Evolutionary conservation across 768 basidiomycete genomes (phyloP).

Genomic region (Phanerochaete sordida): DNA sequence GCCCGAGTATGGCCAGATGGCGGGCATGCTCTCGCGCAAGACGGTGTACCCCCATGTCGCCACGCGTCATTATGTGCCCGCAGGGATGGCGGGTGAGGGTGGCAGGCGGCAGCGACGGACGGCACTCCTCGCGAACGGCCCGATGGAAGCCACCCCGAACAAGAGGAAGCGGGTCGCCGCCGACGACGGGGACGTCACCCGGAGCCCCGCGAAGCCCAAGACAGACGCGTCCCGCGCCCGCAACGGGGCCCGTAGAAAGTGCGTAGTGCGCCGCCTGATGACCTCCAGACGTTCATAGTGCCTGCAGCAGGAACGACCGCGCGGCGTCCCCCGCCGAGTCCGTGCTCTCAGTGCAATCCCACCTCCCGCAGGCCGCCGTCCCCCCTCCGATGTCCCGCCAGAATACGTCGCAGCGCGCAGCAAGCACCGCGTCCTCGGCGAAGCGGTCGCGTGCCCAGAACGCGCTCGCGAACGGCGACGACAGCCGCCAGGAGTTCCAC

Average conservation of each 20-base stretch:
- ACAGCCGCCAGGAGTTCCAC: conserved; percentile 30
- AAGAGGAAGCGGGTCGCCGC: conserved; percentile 55
- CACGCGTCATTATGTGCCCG: conserved; percentile 62
- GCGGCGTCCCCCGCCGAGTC: conserved; percentile 72
- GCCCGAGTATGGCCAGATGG: conserved; percentile 40
- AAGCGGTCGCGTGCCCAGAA: conserved; percentile 20
- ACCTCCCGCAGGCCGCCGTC: conserved; percentile 42
- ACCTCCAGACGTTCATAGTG: neutral
- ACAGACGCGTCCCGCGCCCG: conserved; percentile 41
- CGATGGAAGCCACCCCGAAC: conserved; percentile 57
- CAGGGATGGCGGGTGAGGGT: conserved; percentile 50
- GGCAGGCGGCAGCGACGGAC: conserved; percentile 55
- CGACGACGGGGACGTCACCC: conserved; percentile 57
- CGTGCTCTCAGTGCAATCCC: conserved; percentile 66
- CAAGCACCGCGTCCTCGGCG: conserved; percentile 16
- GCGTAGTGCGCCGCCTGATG: conserved; percentile 21
- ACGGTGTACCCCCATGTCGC: conserved; percentile 79
- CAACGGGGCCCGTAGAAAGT: conserved; percentile 58
- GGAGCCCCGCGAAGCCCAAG: conserved; percentile 66
- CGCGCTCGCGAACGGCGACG: conserved; percentile 35
- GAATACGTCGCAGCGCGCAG: conserved; percentile 22
- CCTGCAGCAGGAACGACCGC: conserved; percentile 50
- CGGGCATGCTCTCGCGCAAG: conserved; percentile 50
- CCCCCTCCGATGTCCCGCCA: conserved; percentile 37
- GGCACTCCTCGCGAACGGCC: conserved; percentile 45